These are phyloP conservation scores for Xylariaceae sp. DNA, from an alignment of 2,329 filamentous ascomycete genomes.

Conservation along the genomic window DNA sequence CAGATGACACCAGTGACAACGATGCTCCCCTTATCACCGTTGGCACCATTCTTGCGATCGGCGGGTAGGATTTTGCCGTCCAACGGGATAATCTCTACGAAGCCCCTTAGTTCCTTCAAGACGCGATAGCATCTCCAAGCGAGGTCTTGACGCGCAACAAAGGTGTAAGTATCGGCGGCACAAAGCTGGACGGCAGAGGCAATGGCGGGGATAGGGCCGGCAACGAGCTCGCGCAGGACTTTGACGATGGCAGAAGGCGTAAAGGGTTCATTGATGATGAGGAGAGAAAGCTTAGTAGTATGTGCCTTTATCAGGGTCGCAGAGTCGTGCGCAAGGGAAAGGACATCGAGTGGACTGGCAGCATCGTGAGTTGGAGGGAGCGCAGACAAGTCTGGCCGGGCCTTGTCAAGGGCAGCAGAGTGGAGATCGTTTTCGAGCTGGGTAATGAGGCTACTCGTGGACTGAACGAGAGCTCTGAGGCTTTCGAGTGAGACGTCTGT, in stretches of 20 bases:
- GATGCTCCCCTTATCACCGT: constrained; percentile 59
- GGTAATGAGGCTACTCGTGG: constrained; percentile 11
- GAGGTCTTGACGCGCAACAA: constrained; percentile 68
- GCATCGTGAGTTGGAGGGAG: constrained; percentile 11
- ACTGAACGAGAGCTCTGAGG: constrained; percentile 49
- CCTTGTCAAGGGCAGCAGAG: constrained; percentile 1
- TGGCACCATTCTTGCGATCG: constrained; percentile 53
- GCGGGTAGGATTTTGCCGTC: constrained; percentile 62
- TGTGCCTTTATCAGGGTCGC: constrained; percentile 80
- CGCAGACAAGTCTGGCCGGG: background rate
- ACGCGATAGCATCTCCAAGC: constrained; percentile 64
- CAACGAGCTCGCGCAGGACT: constrained; percentile 75
- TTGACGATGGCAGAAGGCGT: constrained; percentile 76
- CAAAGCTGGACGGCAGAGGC: constrained; percentile 74
- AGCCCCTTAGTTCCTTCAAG: constrained; percentile 65
- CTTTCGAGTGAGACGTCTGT: constrained; percentile 42
- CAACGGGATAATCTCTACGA: constrained; percentile 66
- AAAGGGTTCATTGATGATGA: constrained; percentile 87
- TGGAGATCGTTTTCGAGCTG: constrained; percentile 14
- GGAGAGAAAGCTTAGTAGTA: constrained; percentile 83
- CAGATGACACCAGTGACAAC: constrained; percentile 79
- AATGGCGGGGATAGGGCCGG: constrained; percentile 75
- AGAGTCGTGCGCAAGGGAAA: constrained; percentile 74
- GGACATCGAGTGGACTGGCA: constrained; percentile 56
- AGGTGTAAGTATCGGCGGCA: constrained; percentile 66